Conservation (phyloP, 345 rosid species). For the Trapa incisa region DNA sequence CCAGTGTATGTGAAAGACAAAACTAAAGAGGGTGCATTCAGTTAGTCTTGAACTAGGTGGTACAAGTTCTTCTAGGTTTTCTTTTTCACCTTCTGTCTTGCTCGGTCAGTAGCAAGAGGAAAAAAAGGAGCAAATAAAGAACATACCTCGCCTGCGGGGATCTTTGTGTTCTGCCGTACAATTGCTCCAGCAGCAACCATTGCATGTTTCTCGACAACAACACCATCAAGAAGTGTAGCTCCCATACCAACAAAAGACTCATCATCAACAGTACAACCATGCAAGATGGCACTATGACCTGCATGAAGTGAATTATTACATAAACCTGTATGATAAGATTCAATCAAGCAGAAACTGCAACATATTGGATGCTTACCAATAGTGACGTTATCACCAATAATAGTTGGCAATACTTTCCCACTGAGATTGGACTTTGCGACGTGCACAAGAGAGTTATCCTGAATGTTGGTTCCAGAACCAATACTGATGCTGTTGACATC, state of each 20-base stretch:
- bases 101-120: too few species aligned
- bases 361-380: constrained; percentile 41
- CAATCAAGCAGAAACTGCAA: neutral
- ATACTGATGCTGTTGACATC: constrained; percentile 72
- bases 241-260: constrained; percentile 92
- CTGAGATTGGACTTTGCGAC: constrained; percentile 89
- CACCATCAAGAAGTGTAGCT: constrained; percentile 85
- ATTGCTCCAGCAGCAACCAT: constrained; percentile 99
- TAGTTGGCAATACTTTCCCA: constrained; percentile 80
- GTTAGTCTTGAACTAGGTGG: too few species aligned
- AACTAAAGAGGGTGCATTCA: too few species aligned
- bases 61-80: too few species aligned
- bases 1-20: too few species aligned
- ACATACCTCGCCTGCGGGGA: constrained; percentile 80
- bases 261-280: constrained; percentile 94
- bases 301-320: constrained; percentile 18
- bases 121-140: neutral
- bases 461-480: constrained; percentile 91
- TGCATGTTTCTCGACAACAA: constrained; percentile 69
- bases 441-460: constrained; percentile 92
- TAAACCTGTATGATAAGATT: neutral
- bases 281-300: constrained; percentile 95
- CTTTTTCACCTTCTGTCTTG: too few species aligned
- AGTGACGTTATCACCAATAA: constrained; percentile 82
- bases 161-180: constrained; percentile 77